Base-by-base conservation (phyloP, 805 yeast species). In the Yarrowia divulgata region DNA sequence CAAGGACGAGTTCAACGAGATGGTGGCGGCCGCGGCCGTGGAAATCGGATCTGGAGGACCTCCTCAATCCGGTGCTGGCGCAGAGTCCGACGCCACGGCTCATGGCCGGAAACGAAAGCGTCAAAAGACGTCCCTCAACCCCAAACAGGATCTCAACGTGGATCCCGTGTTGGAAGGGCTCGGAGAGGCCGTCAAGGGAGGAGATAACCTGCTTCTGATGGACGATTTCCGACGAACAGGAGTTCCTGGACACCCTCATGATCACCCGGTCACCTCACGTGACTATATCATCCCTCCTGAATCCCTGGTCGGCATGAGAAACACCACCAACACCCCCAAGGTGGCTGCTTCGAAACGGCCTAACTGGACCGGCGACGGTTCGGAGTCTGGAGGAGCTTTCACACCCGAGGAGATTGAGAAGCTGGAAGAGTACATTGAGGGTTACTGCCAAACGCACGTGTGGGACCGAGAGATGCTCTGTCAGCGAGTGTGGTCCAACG, bases 401-500 rank as follows among this genome's bases (percentile, higher is more conserved):
- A 81, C 90, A 0, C 79, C 77, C 32, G 90, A 87, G 63, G 98
- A 93, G 78, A 83, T 81, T 18, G 83, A 80, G 23, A 90, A 91
- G 0, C 85, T 93, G 71, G 94, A 91, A 70, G 84, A 84, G 69
- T 92, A 90, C 74, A 86, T 93, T 71, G 79, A 81, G 16, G 89
- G 88, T 23, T 94, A 90, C 75, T 87, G 90, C 73, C 82, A 80
- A 54, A 83, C 89, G 71, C 83, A 89, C 74, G 83, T 84, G 39
- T 80, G 91, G 77, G 83, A 88, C 9, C 81, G 92, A 68, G 85
- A 85, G 55, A 90, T 89, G 69, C 85, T 93, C 8, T 90, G 97
- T 78, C 88, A 87, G 73, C 82, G 97, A 57, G 90, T 93, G 23
- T 93, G 98, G 98, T 81, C 92, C 8, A 87, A 88, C 72, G 93